Percentiles rank a stretch among this genome's conserved stretches.
These are phyloP conservation scores for Plasmodium reichenowi DNA, from an alignment of 169 alveolate species.

Conservation along the genomic window DNA sequence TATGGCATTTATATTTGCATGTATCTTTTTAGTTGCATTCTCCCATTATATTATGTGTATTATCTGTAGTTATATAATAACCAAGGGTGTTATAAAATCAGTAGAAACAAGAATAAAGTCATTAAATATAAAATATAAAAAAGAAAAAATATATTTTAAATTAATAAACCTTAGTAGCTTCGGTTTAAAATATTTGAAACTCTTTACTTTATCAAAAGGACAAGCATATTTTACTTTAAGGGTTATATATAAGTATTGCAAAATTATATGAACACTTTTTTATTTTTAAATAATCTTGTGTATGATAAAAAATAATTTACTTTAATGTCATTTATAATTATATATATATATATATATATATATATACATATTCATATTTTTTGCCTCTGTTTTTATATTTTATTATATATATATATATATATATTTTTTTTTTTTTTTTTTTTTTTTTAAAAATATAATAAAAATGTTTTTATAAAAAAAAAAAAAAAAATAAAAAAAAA, in stretches of 20 bases:
- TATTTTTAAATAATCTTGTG: neutral
- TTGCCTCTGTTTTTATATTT: no score
- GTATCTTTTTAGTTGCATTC: slow-evolving; percentile 39
- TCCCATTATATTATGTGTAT: slow-evolving; percentile 42
- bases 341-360: no score
- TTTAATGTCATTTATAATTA: no score
- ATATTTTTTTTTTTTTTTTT: no score
- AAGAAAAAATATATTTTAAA: slow-evolving; percentile 58
- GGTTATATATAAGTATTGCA: slow-evolving; percentile 42
- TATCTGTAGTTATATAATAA: slow-evolving; percentile 37
- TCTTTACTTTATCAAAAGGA: neutral
- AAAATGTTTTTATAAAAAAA: no score
- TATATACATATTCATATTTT: no score
- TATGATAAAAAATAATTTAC: no score
- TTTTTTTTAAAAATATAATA: no score
- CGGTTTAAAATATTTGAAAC: slow-evolving; percentile 58
- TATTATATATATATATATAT: no score
- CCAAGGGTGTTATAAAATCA: slow-evolving; percentile 29
- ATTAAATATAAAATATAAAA: slow-evolving; percentile 34
- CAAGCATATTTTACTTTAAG: slow-evolving; percentile 28
- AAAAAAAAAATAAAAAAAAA: no score
- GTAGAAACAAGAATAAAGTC: slow-evolving; percentile 22
- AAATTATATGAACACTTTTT: slow-evolving; percentile 1
- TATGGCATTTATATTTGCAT: slow-evolving; percentile 23
- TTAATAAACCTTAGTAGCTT: slow-evolving; percentile 35